Percentiles rank a stretch among this genome's conserved stretches.
phyloP scores from a whole-genome alignment of 352 stramenopile species.

The Pythium vanterpoolii region DNA sequence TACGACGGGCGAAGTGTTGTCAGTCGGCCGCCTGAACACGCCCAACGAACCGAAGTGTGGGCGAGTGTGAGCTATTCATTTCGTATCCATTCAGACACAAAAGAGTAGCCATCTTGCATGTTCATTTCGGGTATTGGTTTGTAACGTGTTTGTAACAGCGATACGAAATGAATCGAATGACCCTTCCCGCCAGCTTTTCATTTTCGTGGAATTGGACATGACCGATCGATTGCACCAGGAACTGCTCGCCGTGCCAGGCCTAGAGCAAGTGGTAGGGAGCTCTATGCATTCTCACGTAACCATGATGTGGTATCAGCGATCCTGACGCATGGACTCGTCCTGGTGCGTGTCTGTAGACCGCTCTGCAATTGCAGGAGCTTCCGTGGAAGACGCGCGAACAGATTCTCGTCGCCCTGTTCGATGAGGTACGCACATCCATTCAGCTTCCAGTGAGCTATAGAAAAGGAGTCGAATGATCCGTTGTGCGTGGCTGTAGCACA shows the following conservation, averaged over 20 bases:
- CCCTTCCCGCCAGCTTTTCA: constrained; percentile 8
- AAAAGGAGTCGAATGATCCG: neutral
- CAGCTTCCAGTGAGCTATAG: neutral
- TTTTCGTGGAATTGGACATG: constrained; percentile 9
- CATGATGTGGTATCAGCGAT: neutral
- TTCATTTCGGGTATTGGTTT: neutral
- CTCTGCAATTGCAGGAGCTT: constrained; percentile 43
- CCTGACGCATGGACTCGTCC: neutral
- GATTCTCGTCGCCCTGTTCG: constrained; percentile 44
- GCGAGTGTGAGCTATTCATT: neutral
- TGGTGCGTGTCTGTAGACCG: constrained; percentile 12
- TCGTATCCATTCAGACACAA: neutral
- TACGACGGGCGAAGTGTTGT: no score
- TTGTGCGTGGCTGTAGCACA: constrained; percentile 29
- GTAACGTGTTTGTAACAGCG: neutral
- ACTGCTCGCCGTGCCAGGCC: constrained; percentile 15
- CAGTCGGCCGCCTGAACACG: neutral
- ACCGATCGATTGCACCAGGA: constrained; percentile 18
- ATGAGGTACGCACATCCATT: constrained; percentile 27
- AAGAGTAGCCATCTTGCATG: constrained; percentile 5
- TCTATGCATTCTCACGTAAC: neutral
- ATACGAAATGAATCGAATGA: no score
- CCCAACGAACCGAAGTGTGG: neutral
- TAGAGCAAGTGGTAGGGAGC: constrained; percentile 15
- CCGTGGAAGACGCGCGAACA: constrained; percentile 46